Evolutionary conservation across 1,139 yeast genomes (phyloP).

Genomic region (Saccharomycopsis crataegensis): DNA sequence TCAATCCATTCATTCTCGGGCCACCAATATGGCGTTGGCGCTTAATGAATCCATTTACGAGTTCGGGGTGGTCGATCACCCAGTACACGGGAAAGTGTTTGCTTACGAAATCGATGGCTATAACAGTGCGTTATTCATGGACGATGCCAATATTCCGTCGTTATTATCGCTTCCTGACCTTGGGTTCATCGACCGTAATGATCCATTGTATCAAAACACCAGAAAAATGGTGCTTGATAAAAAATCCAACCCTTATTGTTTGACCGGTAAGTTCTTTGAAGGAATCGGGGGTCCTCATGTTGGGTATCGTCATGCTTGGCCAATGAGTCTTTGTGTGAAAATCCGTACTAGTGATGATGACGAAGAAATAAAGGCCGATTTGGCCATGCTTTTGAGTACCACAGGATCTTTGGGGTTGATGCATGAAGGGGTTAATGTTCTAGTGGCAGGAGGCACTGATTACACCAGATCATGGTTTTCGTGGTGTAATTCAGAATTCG

Average conservation of each 20-base stretch:
- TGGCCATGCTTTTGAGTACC: constrained; percentile 46
- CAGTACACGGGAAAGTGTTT: constrained; percentile 63
- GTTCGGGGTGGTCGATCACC: constrained; percentile 61
- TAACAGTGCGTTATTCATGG: constrained; percentile 71
- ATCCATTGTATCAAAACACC: constrained; percentile 68
- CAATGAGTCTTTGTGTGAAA: constrained; percentile 70
- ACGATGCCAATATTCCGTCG: constrained; percentile 87
- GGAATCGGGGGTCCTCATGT: constrained; percentile 93
- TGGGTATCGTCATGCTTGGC: constrained; percentile 81
- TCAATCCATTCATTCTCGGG: constrained; percentile 4
- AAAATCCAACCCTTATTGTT: constrained; percentile 70
- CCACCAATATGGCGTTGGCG: constrained; percentile 32
- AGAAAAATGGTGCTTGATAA: constrained; percentile 66
- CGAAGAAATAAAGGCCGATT: constrained; percentile 47
- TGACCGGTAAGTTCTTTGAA: constrained; percentile 52
- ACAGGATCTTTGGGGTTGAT: constrained; percentile 74
- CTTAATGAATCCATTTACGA: constrained; percentile 53
- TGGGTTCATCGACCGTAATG: constrained; percentile 49
- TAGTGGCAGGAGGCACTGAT: constrained; percentile 37
- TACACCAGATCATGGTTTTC: constrained; percentile 85
- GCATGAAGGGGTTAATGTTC: constrained; percentile 77
- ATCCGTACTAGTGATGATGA: constrained; percentile 73
- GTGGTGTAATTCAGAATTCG: constrained; percentile 92
- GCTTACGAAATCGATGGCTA: constrained; percentile 90
- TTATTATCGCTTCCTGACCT: constrained; percentile 73